Evolutionary conservation across 352 stramenopile genomes (phyloP).

Genomic region (Globisporangium emineosum): DNA sequence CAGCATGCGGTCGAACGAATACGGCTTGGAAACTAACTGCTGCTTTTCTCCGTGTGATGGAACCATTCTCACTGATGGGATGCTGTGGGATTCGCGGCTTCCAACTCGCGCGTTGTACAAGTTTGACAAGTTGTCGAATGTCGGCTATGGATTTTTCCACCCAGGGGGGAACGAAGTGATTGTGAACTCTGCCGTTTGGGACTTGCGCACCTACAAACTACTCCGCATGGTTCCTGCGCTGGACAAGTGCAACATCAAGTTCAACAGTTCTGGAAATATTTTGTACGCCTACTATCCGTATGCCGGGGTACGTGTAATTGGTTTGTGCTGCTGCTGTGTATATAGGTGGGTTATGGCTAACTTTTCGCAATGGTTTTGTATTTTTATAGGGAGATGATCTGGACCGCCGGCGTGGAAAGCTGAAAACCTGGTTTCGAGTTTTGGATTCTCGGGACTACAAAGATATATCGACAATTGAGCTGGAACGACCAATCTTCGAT

Average conservation of each 20-base stretch:
- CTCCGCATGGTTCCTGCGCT: constrained; percentile 83
- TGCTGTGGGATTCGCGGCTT: constrained; percentile 78
- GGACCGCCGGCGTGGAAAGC: constrained; percentile 51
- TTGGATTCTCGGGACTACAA: constrained; percentile 80
- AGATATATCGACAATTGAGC: constrained; percentile 81
- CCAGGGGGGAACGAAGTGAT: constrained; percentile 88
- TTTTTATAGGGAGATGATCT: constrained; percentile 49
- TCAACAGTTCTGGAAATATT: constrained; percentile 62
- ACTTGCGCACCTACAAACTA: constrained; percentile 81
- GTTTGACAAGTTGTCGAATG: constrained; percentile 87
- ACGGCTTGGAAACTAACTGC: constrained; percentile 76
- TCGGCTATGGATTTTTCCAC: constrained; percentile 83
- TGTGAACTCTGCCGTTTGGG: constrained; percentile 89
- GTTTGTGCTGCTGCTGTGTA: not conserved
- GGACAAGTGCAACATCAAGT: constrained; percentile 82
- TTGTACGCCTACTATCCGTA: constrained; percentile 85
- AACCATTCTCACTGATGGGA: constrained; percentile 74
- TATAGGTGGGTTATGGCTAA: not conserved
- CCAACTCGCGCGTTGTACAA: constrained; percentile 78
- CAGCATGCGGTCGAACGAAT: constrained; percentile 63
- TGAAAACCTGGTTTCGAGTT: constrained; percentile 85
- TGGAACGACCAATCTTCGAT: constrained; percentile 77
- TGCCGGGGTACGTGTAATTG: constrained; percentile 37
- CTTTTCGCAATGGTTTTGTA: not conserved
- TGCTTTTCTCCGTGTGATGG: constrained; percentile 70